Evolutionary conservation across 2,329 filamentous ascomycete species (phyloP).

Genomic region (Westerdykella sp.): DNA sequence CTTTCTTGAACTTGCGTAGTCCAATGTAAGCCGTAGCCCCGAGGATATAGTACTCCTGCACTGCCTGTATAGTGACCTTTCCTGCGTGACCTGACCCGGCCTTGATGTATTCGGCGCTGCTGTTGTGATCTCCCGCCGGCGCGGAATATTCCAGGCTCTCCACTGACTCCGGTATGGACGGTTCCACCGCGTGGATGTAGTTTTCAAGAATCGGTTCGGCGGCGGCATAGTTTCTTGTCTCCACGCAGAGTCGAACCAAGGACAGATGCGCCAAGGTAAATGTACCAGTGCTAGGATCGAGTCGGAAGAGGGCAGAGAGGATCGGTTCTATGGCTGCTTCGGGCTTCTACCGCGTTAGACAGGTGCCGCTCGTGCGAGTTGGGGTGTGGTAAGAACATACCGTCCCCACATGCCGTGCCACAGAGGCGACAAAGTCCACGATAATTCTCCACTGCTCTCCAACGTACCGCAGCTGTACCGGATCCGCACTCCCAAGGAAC

Average conservation of each 20-base stretch:
- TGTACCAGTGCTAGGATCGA: constrained; percentile 61
- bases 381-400: constrained; percentile 18
- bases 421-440: constrained; percentile 36
- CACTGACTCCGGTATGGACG: constrained; percentile 21
- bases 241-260: constrained; percentile 53
- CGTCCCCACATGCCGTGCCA: constrained; percentile 25
- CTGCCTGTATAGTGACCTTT: constrained; percentile 45
- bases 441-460: constrained; percentile 44
- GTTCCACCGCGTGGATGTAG: constrained; percentile 60
- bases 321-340: constrained; percentile 36
- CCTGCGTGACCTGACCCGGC: constrained; percentile 52
- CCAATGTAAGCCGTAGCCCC: constrained; percentile 46
- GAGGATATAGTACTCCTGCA: constrained; percentile 52
- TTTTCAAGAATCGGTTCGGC: constrained; percentile 59
- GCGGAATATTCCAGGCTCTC: constrained; percentile 36
- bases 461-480: constrained; percentile 50
- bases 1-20: constrained; percentile 38
- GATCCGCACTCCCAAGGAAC: constrained; percentile 48
- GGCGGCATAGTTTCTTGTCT: constrained; percentile 48
- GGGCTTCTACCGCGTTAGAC: constrained; percentile 21
- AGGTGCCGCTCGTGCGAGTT: neutral
- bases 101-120: constrained; percentile 55
- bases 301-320: constrained; percentile 52
- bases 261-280: constrained; percentile 59
- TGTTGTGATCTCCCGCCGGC: constrained; percentile 37